Evolutionary conservation across 352 stramenopile genomes (phyloP), one percentile per base, ranked within the genome.

Genomic region (Globisporangium radiosum): DNA sequence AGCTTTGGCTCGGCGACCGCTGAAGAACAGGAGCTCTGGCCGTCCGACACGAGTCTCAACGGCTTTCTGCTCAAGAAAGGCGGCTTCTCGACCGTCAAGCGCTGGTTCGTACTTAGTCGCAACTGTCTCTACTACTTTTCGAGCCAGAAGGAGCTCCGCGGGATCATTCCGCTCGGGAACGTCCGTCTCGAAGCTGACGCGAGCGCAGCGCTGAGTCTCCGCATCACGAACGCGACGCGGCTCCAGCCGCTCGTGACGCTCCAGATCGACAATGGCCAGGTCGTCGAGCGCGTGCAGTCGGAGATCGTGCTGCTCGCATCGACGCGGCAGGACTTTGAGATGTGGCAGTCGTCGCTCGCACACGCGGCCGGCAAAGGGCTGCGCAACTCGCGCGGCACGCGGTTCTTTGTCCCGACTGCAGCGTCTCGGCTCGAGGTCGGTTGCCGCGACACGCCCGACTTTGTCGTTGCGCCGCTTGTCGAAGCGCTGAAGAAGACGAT

Each of bases 111-210:
- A 62, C 66, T 95, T 14, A 93, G 85, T 47, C 85, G 85, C 63
- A 94, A 93, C 52, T 95, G 85, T 47, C 65, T 95, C 47, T 95
- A 95, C 81, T 90, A 92, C 61, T 95, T 95, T 52, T 88, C 81
- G 1, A 87, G 69, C 60, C 72, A 69, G 42, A 92, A 93, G 56
- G 80, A 92, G 62, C 65, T 95, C 25, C 81, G 83, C 0, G 81
- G 83, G n/a, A 94, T 95, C 61, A 89, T 95, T 51, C 87, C 87
- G 6, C 64, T 95, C 25, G 87, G 85, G 19, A 79, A 78, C 57
- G 83, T 95, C 38, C 72, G 76, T 0, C 70, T 95, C 19, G 78
- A 92, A 60, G 77, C 77, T 33, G 82, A 91, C 53, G 61, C 76
- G 0, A 69, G 65, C 11, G 62, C 82, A 44, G 52, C 69, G 48